Conservation (phyloP, 208 protist genomes). For the Trypanosoma avium region DNA sequence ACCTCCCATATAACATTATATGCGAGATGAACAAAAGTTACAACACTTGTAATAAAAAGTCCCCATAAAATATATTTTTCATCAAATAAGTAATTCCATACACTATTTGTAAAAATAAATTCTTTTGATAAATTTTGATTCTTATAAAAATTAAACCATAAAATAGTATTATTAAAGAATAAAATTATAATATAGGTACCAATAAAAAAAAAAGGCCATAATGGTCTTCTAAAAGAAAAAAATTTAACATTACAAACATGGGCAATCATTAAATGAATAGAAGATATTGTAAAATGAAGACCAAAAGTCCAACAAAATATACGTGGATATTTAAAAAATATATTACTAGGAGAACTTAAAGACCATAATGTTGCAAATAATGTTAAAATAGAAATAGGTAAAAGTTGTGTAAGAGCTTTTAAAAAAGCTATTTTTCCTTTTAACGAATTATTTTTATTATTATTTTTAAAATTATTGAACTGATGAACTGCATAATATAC, state of each 20-base stretch:
- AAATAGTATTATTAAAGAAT: constrained; percentile 41
- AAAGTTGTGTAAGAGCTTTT: constrained; percentile 57
- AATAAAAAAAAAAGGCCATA: constrained; percentile 67
- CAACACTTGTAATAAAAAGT: constrained; percentile 56
- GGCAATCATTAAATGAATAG: constrained; percentile 82
- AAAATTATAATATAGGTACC: constrained; percentile 51
- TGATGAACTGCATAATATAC: constrained; percentile 53
- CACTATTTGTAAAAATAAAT: background rate
- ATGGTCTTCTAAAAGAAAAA: constrained; percentile 59
- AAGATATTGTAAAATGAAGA: constrained; percentile 74
- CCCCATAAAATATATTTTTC: constrained; percentile 62
- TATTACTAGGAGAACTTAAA: constrained; percentile 55
- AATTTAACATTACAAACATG: constrained; percentile 61
- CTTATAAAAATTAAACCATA: background rate
- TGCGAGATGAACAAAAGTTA: constrained; percentile 63
- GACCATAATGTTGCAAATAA: constrained; percentile 62
- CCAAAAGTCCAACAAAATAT: constrained; percentile 85
- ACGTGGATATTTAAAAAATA: constrained; percentile 76
- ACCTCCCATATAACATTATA: constrained; percentile 45
- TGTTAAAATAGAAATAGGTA: constrained; percentile 54
- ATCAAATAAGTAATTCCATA: constrained; percentile 24
- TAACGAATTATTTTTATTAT: constrained; percentile 5
- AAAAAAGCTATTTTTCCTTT: constrained; percentile 40
- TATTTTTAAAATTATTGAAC: constrained; percentile 1
- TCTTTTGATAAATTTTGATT: background rate